phyloP scores from a whole-genome alignment of 148 eudicot genomes.

The Amaranthus hypochondriacus region DNA sequence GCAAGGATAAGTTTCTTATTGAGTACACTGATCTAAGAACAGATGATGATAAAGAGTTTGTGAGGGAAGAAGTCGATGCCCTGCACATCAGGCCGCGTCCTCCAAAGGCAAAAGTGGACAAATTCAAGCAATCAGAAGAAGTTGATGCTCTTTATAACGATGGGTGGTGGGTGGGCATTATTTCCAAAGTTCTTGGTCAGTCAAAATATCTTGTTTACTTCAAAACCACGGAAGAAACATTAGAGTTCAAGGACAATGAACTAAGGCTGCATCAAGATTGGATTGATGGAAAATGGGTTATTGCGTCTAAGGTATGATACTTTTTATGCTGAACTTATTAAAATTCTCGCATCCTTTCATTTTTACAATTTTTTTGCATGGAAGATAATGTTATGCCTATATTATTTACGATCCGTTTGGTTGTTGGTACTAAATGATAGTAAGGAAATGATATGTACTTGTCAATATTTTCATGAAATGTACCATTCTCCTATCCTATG shows the following conservation, averaged over 20 bases:
- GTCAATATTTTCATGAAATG: too few relatives aligned
- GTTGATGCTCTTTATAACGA: conserved; percentile 85
- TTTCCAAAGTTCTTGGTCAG: conserved; percentile 44
- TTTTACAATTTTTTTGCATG: neutral
- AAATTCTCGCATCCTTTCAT: neutral
- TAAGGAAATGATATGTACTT: too few relatives aligned
- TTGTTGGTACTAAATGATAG: too few relatives aligned
- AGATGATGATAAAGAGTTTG: conserved; percentile 53
- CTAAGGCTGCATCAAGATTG: conserved; percentile 80
- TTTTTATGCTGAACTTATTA: neutral
- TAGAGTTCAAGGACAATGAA: conserved; percentile 53
- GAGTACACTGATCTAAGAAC: conserved; percentile 60
- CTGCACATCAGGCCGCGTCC: conserved; percentile 71
- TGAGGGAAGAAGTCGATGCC: conserved; percentile 66
- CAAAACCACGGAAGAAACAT: conserved; percentile 44
- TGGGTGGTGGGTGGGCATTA: conserved; percentile 92
- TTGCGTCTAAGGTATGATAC: conserved; percentile 53
- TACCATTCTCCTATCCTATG: too few relatives aligned
- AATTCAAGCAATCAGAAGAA: conserved; percentile 50
- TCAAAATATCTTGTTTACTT: conserved; percentile 65
- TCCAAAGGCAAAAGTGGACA: conserved; percentile 38
- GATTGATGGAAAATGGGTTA: conserved; percentile 75
- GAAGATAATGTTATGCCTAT: neutral
- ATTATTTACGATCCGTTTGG: too few relatives aligned
- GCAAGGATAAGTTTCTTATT: conserved; percentile 40